These are phyloP conservation scores for Capsicum chinense DNA, from an alignment of 257 asterid species.

Conservation along the genomic window DNA sequence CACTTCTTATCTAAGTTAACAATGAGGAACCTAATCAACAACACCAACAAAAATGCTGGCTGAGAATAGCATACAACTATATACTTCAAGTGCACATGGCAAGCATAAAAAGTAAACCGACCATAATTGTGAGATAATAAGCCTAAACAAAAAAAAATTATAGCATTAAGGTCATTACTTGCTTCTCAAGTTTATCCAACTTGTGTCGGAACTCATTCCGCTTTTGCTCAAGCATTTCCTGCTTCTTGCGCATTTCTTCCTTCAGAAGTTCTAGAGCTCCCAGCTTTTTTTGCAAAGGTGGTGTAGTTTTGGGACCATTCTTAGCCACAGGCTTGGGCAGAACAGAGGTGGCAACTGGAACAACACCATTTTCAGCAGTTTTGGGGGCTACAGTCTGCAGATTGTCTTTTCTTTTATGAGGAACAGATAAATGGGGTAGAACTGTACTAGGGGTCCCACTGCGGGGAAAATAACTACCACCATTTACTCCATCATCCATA, in stretches of 20 bases:
- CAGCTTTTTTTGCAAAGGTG: slow-evolving; percentile 72
- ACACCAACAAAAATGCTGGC: neutral
- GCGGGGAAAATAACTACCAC: slow-evolving; percentile 39
- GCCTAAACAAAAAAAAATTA: neutral
- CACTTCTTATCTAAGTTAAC: slow-evolving; percentile 1
- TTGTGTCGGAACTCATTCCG: slow-evolving; percentile 75
- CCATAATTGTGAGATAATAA: neutral
- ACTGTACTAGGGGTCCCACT: slow-evolving; percentile 41
- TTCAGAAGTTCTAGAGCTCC: slow-evolving; percentile 83
- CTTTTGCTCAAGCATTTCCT: slow-evolving; percentile 94
- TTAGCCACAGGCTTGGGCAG: slow-evolving; percentile 48
- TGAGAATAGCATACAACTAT: slow-evolving; percentile 12
- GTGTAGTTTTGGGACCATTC: slow-evolving; percentile 63
- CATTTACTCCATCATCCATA: slow-evolving; percentile 62
- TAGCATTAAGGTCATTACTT: slow-evolving; percentile 54
- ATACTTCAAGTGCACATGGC: slow-evolving; percentile 16
- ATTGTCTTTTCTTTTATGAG: slow-evolving; percentile 59
- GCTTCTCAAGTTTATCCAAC: slow-evolving; percentile 79
- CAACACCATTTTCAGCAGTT: slow-evolving; percentile 36
- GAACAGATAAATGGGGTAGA: slow-evolving; percentile 44
- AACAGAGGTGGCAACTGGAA: slow-evolving; percentile 50
- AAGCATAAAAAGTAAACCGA: neutral
- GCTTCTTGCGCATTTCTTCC: slow-evolving; percentile 96
- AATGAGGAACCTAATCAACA: slow-evolving; percentile 5
- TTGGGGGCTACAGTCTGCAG: slow-evolving; percentile 47